Conservation (phyloP, 768 basidiomycete species). For the Phylloporus arenicola region DNA sequence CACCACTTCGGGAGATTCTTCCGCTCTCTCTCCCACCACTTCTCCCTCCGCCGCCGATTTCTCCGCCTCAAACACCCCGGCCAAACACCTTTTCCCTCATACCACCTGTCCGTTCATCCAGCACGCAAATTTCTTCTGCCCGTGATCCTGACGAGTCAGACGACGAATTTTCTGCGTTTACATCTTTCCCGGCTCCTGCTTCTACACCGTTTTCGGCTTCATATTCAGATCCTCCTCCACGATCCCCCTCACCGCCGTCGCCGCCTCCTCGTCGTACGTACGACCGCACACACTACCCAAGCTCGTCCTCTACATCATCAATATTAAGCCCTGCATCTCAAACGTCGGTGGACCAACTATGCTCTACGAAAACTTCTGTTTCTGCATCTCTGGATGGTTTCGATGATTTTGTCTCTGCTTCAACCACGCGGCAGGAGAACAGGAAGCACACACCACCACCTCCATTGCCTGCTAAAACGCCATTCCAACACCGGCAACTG, state of each 20-base stretch:
- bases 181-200: conserved; percentile 25
- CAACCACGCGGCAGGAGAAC: not conserved
- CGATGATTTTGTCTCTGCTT: conserved; percentile 40
- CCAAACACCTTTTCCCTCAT: conserved; percentile 8
- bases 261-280: conserved; percentile 26
- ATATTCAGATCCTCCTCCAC: conserved; percentile 8
- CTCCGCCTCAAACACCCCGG: conserved; percentile 30
- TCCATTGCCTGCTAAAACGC: conserved; percentile 34
- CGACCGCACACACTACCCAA: conserved; percentile 18
- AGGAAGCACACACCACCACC: conserved; percentile 43
- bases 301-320: conserved; percentile 25
- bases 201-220: conserved; percentile 4
- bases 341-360: conserved; percentile 18
- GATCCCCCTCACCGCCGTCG: conserved; percentile 23
- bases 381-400: conserved; percentile 41
- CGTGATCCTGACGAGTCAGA: conserved; percentile 28
- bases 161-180: conserved; percentile 52
- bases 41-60: conserved; percentile 28
- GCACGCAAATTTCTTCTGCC: conserved; percentile 5
- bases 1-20: conserved; percentile 21
- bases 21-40: conserved; percentile 25
- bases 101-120: conserved; percentile 8
- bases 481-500: not conserved
- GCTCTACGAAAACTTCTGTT: conserved; percentile 17
- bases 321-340: conserved; percentile 19